Conservation (phyloP, 352 stramenopile genomes). For the Globisporangium solare region DNA sequence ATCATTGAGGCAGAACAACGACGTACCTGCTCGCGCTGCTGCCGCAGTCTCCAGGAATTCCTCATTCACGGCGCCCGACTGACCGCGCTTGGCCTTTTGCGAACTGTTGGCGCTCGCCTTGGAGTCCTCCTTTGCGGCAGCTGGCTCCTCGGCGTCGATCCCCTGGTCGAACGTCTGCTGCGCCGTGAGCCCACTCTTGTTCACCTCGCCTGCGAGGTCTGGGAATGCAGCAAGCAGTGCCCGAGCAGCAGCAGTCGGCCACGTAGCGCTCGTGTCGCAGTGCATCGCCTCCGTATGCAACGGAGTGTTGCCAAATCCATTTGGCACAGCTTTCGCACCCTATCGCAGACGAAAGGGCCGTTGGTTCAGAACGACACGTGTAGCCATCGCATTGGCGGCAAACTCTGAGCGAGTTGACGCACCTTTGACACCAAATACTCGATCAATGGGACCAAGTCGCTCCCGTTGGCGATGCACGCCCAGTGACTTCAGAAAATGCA, state of each 20-base stretch:
- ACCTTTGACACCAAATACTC: constrained; percentile 62
- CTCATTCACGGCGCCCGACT: constrained; percentile 16
- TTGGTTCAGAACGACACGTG: too few relatives aligned
- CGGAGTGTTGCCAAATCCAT: constrained; percentile 50
- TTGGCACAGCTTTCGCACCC: constrained; percentile 59
- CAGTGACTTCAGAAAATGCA: constrained; percentile 39
- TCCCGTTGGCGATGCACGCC: constrained; percentile 56
- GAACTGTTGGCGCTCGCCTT: constrained; percentile 18
- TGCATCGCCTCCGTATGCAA: constrained; percentile 78
- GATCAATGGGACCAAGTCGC: constrained; percentile 40
- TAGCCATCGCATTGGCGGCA: not conserved
- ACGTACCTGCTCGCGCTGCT: constrained; percentile 48
- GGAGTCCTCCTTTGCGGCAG: constrained; percentile 12
- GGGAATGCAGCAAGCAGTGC: constrained; percentile 45
- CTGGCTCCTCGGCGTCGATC: constrained; percentile 48
- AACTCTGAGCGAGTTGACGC: not conserved
- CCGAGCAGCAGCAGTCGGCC: constrained; percentile 47
- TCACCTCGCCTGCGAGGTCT: constrained; percentile 42
- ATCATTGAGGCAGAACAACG: constrained; percentile 1
- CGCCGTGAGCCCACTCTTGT: constrained; percentile 52
- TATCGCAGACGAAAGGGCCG: constrained; percentile 10
- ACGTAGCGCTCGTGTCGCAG: constrained; percentile 45
- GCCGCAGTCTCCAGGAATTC: constrained; percentile 41
- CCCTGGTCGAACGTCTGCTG: constrained; percentile 64
- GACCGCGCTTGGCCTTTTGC: constrained; percentile 19